phyloP scores from a whole-genome alignment of 805 yeast species.

The Hagleromyces aurorensis region DNA sequence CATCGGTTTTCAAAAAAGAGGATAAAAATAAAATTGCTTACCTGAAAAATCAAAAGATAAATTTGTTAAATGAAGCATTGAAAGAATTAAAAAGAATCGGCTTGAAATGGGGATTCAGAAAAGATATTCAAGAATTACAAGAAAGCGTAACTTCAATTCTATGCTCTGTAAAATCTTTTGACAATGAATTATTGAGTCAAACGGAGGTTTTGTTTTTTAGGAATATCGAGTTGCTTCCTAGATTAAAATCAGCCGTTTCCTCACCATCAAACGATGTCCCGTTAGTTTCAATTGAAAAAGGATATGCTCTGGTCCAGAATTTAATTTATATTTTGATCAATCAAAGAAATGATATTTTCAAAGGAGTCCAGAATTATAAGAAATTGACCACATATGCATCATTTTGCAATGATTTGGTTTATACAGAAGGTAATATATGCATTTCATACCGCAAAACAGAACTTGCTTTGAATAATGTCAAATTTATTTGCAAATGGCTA shows the following conservation, averaged over 20 bases:
- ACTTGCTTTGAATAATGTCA: conserved; percentile 9
- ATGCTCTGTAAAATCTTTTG: conserved; percentile 43
- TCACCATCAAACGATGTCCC: conserved; percentile 69
- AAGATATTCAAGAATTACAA: conserved; percentile 58
- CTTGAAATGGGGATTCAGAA: conserved; percentile 53
- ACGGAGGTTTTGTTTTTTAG: conserved; percentile 56
- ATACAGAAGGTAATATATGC: too few species aligned
- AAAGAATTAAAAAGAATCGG: conserved; percentile 74
- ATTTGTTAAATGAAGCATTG: conserved; percentile 66
- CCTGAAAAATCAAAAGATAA: conserved; percentile 73
- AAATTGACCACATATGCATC: too few species aligned
- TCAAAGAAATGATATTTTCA: too few species aligned
- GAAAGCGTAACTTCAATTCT: conserved; percentile 56
- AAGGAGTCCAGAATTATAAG: too few species aligned
- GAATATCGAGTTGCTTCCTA: conserved; percentile 71
- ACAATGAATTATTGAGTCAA: conserved; percentile 32
- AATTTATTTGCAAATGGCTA: conserved; percentile 24
- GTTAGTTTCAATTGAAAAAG: conserved; percentile 57
- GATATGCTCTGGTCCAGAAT: conserved; percentile 70
- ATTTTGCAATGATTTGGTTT: too few species aligned
- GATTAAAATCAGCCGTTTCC: conserved; percentile 58
- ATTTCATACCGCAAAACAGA: too few species aligned
- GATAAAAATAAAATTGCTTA: conserved; percentile 63
- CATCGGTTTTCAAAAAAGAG: conserved; percentile 59
- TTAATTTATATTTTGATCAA: conserved; percentile 50